Evolutionary conservation across 2,329 filamentous ascomycete genomes (phyloP), one percentile per base, ranked within the genome.

Genomic region (Fusarium sp.): DNA sequence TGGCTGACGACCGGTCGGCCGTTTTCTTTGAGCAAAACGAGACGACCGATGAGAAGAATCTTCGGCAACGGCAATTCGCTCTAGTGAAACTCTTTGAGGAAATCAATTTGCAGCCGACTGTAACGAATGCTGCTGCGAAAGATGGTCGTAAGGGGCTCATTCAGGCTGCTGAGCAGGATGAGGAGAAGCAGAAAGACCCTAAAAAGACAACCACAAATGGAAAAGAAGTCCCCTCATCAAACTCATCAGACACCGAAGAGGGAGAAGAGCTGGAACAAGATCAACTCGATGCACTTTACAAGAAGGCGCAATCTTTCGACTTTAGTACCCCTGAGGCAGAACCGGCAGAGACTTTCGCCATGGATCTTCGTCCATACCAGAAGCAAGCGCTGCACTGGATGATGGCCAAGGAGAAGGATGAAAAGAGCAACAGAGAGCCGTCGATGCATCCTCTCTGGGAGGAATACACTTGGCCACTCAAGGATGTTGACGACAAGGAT

Each of bases 381-480:
- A 97, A 93, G 76, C 96, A 99, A 79, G 93, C 96, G 0, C 81
- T 99, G 6, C 85, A 97, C 76, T 99, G 96, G 96, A 97, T 99
- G 93, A 85, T 98, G 68, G 86, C 90, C 4, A 98, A 98, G 77
- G 96, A 99, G 78, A 95, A 89, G 73, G 89, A 96, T 68, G 86
- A 91, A 67, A 90, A 89, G 70, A 86, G 88, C 10, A 86, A 89
- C 36, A 88, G 89, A 59, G 89, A 94, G 74, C 83, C 84, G 4
- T 97, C 93, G 0, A 97, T 99, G 93, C 94, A 99, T 79, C 96
- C 96, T 0, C 80, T 99, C 0, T 99, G 96, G 96, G 96, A 99
- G 80, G 93, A 98, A 77, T 99, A 99, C 73, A 78, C 82, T 2
- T 99, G 94, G 93, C 96, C 96, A 0, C 83, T 83, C 0, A 93